Conservation (phyloP, 2,329 filamentous ascomycete species). For the Paecilomyces dactylethromorphus region DNA sequence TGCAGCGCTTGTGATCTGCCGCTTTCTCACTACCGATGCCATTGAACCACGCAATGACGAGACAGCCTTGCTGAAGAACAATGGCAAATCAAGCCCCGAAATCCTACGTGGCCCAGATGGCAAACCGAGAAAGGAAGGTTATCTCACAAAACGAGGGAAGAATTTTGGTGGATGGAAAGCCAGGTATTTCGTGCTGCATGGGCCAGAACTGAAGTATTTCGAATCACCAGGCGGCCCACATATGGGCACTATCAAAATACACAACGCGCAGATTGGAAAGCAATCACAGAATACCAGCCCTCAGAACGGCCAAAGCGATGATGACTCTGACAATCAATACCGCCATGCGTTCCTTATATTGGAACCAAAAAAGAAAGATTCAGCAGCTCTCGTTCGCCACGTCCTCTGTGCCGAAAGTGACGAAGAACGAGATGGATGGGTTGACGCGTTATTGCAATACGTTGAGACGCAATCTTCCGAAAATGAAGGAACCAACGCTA, state of each 20-base stretch:
- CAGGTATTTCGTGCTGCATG: slow-evolving; percentile 63
- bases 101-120: slow-evolving; percentile 51
- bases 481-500: slow-evolving; percentile 18
- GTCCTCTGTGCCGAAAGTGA: slow-evolving; percentile 95
- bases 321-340: slow-evolving; percentile 88
- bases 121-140: slow-evolving; percentile 72
- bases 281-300: slow-evolving; percentile 61
- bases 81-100: slow-evolving; percentile 22
- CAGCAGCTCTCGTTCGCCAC: slow-evolving; percentile 78
- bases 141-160: slow-evolving; percentile 93
- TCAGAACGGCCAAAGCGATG: slow-evolving; percentile 47
- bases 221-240: slow-evolving; percentile 86
- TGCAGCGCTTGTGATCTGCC: slow-evolving; percentile 75
- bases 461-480: slow-evolving; percentile 53
- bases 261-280: slow-evolving; percentile 87
- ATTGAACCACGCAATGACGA: slow-evolving; percentile 51
- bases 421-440: slow-evolving; percentile 86
- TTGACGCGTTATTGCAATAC: slow-evolving; percentile 81
- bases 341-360: slow-evolving; percentile 92
- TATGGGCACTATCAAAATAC: slow-evolving; percentile 86
- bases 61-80: slow-evolving; percentile 40
- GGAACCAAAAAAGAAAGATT: slow-evolving; percentile 95
- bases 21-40: slow-evolving; percentile 68
- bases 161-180: slow-evolving; percentile 99
- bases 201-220: slow-evolving; percentile 75